Conservation (phyloP, 495 filamentous ascomycete genomes). For the Aspergillus campestris region DNA sequence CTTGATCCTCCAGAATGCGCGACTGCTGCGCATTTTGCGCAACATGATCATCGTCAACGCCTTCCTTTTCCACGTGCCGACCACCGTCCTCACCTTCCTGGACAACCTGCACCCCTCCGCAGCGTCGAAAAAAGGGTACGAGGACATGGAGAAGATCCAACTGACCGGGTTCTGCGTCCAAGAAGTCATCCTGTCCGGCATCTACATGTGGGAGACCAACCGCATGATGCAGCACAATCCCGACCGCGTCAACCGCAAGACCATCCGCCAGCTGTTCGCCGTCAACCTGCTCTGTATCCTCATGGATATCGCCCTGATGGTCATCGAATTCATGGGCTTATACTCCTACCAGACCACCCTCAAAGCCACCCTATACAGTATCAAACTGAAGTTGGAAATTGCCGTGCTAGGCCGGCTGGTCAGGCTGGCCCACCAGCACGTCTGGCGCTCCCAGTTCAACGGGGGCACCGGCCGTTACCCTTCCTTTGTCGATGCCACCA, state of each 20-base stretch:
- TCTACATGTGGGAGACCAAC: slow-evolving; percentile 47
- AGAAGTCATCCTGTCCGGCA: slow-evolving; percentile 45
- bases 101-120: slow-evolving; percentile 19
- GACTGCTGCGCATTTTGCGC: slow-evolving; percentile 26
- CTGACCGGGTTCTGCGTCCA: slow-evolving; percentile 47
- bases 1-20: slow-evolving; percentile 33
- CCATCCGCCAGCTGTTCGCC: slow-evolving; percentile 38
- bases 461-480: too few relatives aligned
- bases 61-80: slow-evolving; percentile 34
- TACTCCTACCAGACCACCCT: slow-evolving; percentile 43
- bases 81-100: slow-evolving; percentile 35
- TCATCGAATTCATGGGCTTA: slow-evolving; percentile 37
- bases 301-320: slow-evolving; percentile 41
- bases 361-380: slow-evolving; percentile 43
- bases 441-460: too few relatives aligned
- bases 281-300: slow-evolving; percentile 42
- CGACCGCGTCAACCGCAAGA: slow-evolving; percentile 16
- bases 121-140: slow-evolving; percentile 30
- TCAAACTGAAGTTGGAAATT: slow-evolving; percentile 49
- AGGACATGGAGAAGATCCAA: slow-evolving; percentile 45
- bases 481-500: too few relatives aligned
- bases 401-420: slow-evolving; percentile 43
- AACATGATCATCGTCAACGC: slow-evolving; percentile 38
- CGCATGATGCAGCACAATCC: slow-evolving; percentile 34
- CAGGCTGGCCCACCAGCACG: slow-evolving; percentile 14